A percentile compares a stretch with the other conserved stretches of the same genome.
These are phyloP conservation scores for Datisca glomerata DNA, from an alignment of 306 rosid genomes.

Conservation along the genomic window DNA sequence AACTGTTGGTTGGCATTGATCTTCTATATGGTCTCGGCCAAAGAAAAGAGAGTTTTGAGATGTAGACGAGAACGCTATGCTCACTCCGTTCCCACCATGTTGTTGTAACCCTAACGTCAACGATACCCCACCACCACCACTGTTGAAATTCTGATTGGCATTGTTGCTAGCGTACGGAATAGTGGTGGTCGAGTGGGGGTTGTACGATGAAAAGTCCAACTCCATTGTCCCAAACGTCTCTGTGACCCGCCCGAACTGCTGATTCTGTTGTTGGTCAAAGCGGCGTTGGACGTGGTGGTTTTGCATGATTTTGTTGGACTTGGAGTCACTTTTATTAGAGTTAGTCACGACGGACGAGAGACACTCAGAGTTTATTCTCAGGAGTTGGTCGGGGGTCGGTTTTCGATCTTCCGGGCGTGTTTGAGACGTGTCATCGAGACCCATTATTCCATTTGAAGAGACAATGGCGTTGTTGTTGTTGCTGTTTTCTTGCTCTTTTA, in stretches of 20 bases:
- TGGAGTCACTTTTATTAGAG: conserved; percentile 29
- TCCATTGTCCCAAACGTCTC: conserved; percentile 56
- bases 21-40: conserved; percentile 59
- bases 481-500: conserved; percentile 34
- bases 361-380: conserved; percentile 52
- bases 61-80: conserved; percentile 44
- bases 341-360: conserved; percentile 49
- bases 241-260: conserved; percentile 22
- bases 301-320: conserved; percentile 16
- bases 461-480: conserved; percentile 22
- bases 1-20: conserved; percentile 40
- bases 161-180: conserved; percentile 16
- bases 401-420: conserved; percentile 33
- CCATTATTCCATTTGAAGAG: conserved; percentile 35
- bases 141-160: conserved; percentile 20
- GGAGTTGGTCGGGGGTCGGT: conserved; percentile 33
- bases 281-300: conserved; percentile 16
- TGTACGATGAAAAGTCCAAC: conserved; percentile 57
- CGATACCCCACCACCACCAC: conserved; percentile 43
- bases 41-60: conserved; percentile 53
- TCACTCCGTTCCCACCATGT: conserved; percentile 57
- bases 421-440: conserved; percentile 11
- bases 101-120: conserved; percentile 85
- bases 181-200: conserved; percentile 20
- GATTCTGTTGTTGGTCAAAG: conserved; percentile 21